Evolutionary conservation across 768 basidiomycete species (phyloP), one percentile per base, ranked within the genome.

Genomic region (Kwoniella newhampshirensis): DNA sequence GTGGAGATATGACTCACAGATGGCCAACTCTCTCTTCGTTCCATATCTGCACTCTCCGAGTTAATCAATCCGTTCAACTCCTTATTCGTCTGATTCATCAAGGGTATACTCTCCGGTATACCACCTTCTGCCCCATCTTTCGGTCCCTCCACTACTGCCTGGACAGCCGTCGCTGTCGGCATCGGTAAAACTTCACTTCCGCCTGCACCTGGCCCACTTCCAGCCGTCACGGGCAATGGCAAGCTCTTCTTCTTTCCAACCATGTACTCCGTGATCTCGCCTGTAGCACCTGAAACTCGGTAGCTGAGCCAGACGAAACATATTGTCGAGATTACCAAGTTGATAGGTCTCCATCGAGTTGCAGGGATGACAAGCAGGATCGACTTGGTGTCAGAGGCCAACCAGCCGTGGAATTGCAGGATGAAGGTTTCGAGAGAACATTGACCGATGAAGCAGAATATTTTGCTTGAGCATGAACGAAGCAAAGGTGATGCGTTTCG

Each of bases 371-470:
- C 82, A 45, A 91, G 76, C 21, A 94, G 81, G 56, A 93, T 80
- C 17, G 88, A 87, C 73, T 87, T 87, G 28, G 86, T 89, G 67
- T 91, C 89, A 3, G 81, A 87, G 0, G 87, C 90, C 30, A 91
- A 80, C 88, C 88, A 91, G 41, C 89, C 78, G 68, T 77, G 90
- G 74, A 86, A 93, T 71, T 94, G 91, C 56, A 93, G 83, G 69
- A 93, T 87, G 75, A 92, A 96, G 0, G 90, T 87, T 77, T 96
- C 91, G 51, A 94, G 81, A 4, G 90, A 92, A 76, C 89, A 91
- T 71, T 80, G 84, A 37, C 91, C 91, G 49, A 93, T 81, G 77
- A 88, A 90, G 23, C 84, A 84, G 78, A 91, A 93, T 26, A 83
- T 76, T 13, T 78, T 80, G 11, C 86, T 88, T 20, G 83, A 83